phyloP scores from a whole-genome alignment of 2,329 filamentous ascomycete genomes.

The Nigrospora sphaerica region DNA sequence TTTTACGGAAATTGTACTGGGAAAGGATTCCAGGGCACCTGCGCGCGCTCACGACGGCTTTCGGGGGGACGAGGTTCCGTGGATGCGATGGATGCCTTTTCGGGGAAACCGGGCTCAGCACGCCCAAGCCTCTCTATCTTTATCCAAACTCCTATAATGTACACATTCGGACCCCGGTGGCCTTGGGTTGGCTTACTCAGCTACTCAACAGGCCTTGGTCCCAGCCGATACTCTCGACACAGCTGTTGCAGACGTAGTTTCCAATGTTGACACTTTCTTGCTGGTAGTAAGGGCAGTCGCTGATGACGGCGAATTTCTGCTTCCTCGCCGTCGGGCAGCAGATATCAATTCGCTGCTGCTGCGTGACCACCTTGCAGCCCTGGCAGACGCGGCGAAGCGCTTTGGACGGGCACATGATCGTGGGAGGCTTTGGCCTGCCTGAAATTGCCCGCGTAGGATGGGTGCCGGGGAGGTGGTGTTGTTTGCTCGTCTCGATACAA shows the following conservation, averaged over 20 bases:
- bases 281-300: slow-evolving; percentile 5
- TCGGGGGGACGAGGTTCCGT: too few species aligned
- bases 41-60: too few species aligned
- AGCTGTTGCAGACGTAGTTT: slow-evolving; percentile 6
- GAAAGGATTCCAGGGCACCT: too few species aligned
- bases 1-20: too few species aligned
- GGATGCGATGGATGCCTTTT: too few species aligned
- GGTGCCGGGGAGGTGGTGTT: not conserved
- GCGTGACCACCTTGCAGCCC: slow-evolving; percentile 4
- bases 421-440: not conserved
- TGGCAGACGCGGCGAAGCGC: slow-evolving; percentile 6
- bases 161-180: too few species aligned
- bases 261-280: slow-evolving; percentile 3
- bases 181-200: not conserved
- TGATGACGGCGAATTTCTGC: slow-evolving; percentile 2
- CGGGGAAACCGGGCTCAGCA: too few species aligned
- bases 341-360: slow-evolving; percentile 4
- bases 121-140: too few species aligned
- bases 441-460: not conserved
- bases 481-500: too few species aligned
- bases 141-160: too few species aligned
- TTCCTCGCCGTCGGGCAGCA: slow-evolving; percentile 4
- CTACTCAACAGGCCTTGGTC: not conserved
- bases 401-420: slow-evolving; percentile 6
- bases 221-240: slow-evolving; percentile 4